Evolutionary conservation across 164 flowering plant genomes (phyloP).

Genomic region (Cinnamomum micranthum): DNA sequence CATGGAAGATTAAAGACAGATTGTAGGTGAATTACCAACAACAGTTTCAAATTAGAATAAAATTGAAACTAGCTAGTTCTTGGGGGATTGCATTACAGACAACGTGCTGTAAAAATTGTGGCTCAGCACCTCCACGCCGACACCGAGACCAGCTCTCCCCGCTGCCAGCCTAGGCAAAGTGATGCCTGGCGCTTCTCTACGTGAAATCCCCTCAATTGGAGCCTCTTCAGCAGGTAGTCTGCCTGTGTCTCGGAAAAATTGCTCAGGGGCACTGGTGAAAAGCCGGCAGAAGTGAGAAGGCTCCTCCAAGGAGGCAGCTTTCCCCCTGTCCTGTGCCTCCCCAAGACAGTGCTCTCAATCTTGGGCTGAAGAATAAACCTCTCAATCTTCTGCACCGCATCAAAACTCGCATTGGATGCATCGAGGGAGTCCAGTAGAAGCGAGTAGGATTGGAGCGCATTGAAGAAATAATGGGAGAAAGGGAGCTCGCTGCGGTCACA

Average conservation of each 20-base stretch:
- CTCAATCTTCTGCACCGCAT: constrained; percentile 64
- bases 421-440: constrained; percentile 68
- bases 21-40: constrained; percentile 5
- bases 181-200: constrained; percentile 83
- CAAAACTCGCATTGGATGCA: constrained; percentile 40
- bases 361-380: constrained; percentile 55
- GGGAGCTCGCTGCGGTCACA: constrained; percentile 60
- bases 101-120: constrained; percentile 18
- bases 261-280: constrained; percentile 59
- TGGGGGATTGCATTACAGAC: constrained; percentile 1
- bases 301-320: constrained; percentile 56
- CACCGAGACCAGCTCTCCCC: constrained; percentile 67
- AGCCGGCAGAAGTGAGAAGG: constrained; percentile 54
- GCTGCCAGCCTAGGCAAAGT: constrained; percentile 80
- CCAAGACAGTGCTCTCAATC: constrained; percentile 49
- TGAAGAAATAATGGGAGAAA: constrained; percentile 50
- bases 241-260: constrained; percentile 81
- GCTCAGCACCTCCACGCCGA: constrained; percentile 86
- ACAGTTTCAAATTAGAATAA: constrained; percentile 10
- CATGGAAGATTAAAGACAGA: constrained; percentile 19
- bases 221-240: constrained; percentile 66
- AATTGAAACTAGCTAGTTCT: constrained; percentile 10
- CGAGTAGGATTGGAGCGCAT: constrained; percentile 48
- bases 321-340: constrained; percentile 36
- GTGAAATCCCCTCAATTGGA: constrained; percentile 67